A percentile compares a stretch with the other conserved stretches of the same genome.
Conservation (phyloP, 2,329 filamentous ascomycete genomes). For the Amauroascus niger region DNA sequence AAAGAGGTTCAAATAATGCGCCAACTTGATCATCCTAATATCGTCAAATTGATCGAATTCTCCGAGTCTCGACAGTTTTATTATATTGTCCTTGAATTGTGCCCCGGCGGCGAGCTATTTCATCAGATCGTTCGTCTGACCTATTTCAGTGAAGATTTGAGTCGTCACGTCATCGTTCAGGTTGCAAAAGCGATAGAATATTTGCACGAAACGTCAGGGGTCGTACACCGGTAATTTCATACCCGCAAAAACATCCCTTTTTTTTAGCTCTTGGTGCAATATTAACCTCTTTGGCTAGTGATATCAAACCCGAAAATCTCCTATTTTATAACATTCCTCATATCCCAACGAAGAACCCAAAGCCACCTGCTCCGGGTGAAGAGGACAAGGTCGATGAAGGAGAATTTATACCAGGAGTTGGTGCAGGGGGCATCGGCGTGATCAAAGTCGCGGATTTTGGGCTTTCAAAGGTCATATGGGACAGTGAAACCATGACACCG, state of each 20-base stretch:
- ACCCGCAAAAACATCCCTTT: too few relatives aligned
- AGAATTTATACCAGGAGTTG: constrained; percentile 73
- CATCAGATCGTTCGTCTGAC: constrained; percentile 97
- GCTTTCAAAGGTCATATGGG: constrained; percentile 96
- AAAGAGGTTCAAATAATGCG: constrained; percentile 99
- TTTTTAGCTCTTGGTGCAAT: background rate
- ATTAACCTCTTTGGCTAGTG: constrained; percentile 44
- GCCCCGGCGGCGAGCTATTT: constrained; percentile 91
- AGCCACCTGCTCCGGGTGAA: constrained; percentile 74
- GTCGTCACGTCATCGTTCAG: constrained; percentile 85
- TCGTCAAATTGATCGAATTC: constrained; percentile 87
- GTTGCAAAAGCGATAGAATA: constrained; percentile 93
- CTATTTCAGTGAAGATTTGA: constrained; percentile 94
- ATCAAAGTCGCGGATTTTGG: constrained; percentile 99
- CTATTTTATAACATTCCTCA: constrained; percentile 82
- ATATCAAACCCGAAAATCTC: constrained; percentile 97
- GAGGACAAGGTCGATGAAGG: constrained; percentile 97
- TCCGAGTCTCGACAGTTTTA: constrained; percentile 91
- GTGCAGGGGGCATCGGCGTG: constrained; percentile 78
- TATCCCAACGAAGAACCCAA: constrained; percentile 67
- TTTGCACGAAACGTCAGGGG: constrained; percentile 84
- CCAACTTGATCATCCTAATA: constrained; percentile 89
- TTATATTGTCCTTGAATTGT: constrained; percentile 92
- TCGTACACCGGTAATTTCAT: constrained; percentile 78
- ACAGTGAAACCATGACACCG: constrained; percentile 97